Conservation (phyloP, 345 rosid genomes). For the Murraya koenigii region DNA sequence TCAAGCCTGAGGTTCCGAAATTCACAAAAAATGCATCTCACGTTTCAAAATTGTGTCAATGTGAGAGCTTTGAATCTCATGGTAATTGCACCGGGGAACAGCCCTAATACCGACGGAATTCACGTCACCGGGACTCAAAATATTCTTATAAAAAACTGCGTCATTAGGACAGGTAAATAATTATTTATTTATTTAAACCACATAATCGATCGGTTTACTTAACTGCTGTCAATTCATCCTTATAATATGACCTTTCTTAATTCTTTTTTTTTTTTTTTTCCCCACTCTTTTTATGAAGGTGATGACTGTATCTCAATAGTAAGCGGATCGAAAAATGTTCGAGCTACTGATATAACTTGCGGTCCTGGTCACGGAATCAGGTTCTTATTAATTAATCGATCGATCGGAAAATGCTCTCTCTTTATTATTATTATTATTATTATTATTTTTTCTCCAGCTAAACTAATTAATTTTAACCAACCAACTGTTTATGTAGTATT, state of each 20-base stretch:
- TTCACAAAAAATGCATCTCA: slow-evolving; percentile 80
- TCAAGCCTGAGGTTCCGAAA: slow-evolving; percentile 56
- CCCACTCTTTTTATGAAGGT: slow-evolving; percentile 39
- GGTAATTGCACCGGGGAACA: slow-evolving; percentile 60
- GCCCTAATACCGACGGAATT: slow-evolving; percentile 95
- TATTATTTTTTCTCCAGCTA: no score
- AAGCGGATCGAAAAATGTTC: slow-evolving; percentile 77
- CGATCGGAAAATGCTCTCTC: slow-evolving; percentile 2
- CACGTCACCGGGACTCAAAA: slow-evolving; percentile 67
- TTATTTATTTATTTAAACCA: background rate
- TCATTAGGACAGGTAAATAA: slow-evolving; percentile 65
- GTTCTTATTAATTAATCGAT: slow-evolving; percentile 28
- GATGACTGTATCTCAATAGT: slow-evolving; percentile 93
- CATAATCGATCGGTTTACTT: background rate
- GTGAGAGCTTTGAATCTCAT: slow-evolving; percentile 51
- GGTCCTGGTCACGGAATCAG: slow-evolving; percentile 99
- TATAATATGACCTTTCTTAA: background rate
- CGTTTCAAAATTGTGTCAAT: slow-evolving; percentile 50
- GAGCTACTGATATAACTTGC: slow-evolving; percentile 69
- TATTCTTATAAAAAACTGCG: slow-evolving; percentile 50
- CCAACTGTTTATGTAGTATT: slow-evolving; percentile 42
- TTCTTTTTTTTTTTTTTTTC: background rate
- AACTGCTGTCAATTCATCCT: background rate
- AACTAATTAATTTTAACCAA: slow-evolving; percentile 14
- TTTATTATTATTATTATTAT: no score